phyloP scores from a whole-genome alignment of 2,329 filamentous ascomycete species.

The Diaporthe eres region DNA sequence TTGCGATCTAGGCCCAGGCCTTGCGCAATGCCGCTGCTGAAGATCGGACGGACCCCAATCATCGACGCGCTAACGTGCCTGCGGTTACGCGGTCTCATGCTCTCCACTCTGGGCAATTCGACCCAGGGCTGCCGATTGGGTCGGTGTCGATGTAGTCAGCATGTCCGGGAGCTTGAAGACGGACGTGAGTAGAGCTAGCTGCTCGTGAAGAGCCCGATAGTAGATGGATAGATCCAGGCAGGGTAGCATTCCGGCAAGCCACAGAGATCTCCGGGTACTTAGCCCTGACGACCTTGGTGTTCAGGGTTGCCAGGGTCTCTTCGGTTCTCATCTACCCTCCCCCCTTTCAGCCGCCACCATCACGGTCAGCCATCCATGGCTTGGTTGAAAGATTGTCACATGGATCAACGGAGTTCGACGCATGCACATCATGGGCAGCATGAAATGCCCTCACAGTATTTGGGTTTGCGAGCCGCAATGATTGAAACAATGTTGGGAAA shows the following conservation, averaged over 20 bases:
- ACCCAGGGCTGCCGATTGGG: conserved; percentile 10
- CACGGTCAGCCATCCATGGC: neutral
- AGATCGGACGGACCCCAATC: conserved; percentile 16
- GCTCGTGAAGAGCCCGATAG: neutral
- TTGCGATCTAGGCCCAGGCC: neutral
- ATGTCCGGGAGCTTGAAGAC: neutral
- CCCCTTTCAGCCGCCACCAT: neutral
- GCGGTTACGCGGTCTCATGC: conserved; percentile 37
- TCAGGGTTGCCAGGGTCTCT: neutral
- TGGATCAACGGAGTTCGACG: conserved; percentile 2
- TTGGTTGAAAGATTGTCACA: neutral
- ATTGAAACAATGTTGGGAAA: neutral
- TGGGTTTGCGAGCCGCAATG: neutral
- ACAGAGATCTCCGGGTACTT: neutral
- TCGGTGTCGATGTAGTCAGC: neutral
- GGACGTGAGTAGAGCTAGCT: conserved; percentile 8
- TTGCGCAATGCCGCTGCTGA: conserved; percentile 4
- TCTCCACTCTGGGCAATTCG: conserved; percentile 35
- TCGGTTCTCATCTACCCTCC: neutral
- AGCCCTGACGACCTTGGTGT: neutral
- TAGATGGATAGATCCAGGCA: neutral
- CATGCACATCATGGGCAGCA: neutral
- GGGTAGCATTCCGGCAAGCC: conserved; percentile 14
- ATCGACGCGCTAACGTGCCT: conserved; percentile 2
- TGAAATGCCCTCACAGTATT: neutral